These are phyloP conservation scores for Nemania sp. DNA, from an alignment of 2,329 filamentous ascomycete species.

Conservation along the genomic window DNA sequence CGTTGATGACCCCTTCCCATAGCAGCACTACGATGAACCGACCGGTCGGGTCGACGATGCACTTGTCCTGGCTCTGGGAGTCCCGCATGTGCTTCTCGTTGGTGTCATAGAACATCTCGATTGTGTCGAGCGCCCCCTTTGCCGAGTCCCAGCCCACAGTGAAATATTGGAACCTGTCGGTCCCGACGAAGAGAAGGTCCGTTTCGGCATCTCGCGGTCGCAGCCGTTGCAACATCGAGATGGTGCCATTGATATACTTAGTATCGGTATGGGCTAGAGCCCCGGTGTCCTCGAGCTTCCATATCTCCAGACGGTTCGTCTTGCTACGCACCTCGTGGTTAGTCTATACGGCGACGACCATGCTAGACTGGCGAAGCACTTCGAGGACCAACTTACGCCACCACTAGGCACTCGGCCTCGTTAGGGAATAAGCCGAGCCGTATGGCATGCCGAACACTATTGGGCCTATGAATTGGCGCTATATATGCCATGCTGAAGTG, in stretches of 20 bases:
- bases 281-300: conserved; percentile 69
- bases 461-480: conserved; percentile 89
- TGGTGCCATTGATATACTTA: conserved; percentile 79
- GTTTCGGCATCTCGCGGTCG: conserved; percentile 73
- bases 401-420: conserved; percentile 79
- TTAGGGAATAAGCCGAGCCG: conserved; percentile 75
- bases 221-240: conserved; percentile 82
- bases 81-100: conserved; percentile 70
- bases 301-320: conserved; percentile 85
- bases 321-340: conserved; percentile 59
- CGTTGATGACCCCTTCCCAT: conserved; percentile 63
- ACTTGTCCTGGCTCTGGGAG: conserved; percentile 80
- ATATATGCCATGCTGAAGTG: conserved; percentile 81
- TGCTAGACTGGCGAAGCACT: not conserved
- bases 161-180: conserved; percentile 88
- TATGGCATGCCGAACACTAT: conserved; percentile 87
- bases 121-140: conserved; percentile 54
- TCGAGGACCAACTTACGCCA: conserved; percentile 69
- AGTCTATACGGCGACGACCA: conserved; percentile 33
- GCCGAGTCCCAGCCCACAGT: conserved; percentile 79
- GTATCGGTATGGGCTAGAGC: conserved; percentile 61
- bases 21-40: conserved; percentile 61
- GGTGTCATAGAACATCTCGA: conserved; percentile 56
- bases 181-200: conserved; percentile 91
- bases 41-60: conserved; percentile 80